Percentiles rank a stretch among this genome's conserved stretches.
These are phyloP conservation scores for Periconia sp. DNA, from an alignment of 2,329 filamentous ascomycete genomes.

Conservation along the genomic window DNA sequence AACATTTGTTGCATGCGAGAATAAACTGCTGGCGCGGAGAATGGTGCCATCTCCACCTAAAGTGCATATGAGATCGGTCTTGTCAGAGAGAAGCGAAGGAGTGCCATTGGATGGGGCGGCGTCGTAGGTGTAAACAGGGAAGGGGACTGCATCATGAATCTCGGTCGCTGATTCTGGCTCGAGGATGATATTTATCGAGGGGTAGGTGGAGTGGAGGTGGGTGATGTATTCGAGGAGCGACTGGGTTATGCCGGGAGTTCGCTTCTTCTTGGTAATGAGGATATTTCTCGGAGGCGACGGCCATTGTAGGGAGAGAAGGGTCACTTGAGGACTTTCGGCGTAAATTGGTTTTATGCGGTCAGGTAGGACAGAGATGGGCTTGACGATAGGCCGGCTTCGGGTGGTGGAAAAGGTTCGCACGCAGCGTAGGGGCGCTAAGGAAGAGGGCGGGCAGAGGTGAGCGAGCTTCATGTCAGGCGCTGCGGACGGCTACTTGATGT, in stretches of 20 bases:
- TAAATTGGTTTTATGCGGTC: slow-evolving; percentile 37
- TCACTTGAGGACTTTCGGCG: slow-evolving; percentile 58
- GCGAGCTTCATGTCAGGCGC: slow-evolving; percentile 19
- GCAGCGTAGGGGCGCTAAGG: slow-evolving; percentile 13
- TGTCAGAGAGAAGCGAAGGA: slow-evolving; percentile 60
- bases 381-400: slow-evolving; percentile 21
- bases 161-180: slow-evolving; percentile 73
- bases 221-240: slow-evolving; percentile 61
- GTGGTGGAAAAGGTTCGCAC: slow-evolving; percentile 32
- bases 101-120: slow-evolving; percentile 36
- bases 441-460: slow-evolving; percentile 28
- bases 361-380: slow-evolving; percentile 36
- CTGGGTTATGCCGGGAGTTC: slow-evolving; percentile 56
- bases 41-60: slow-evolving; percentile 94
- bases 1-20: slow-evolving; percentile 77
- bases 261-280: slow-evolving; percentile 68
- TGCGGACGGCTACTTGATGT: neutral
- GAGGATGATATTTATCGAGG: slow-evolving; percentile 77
- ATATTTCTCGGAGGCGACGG: slow-evolving; percentile 68
- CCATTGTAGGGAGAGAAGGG: slow-evolving; percentile 68
- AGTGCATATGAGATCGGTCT: slow-evolving; percentile 86
- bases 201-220: slow-evolving; percentile 79
- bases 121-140: slow-evolving; percentile 58
- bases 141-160: slow-evolving; percentile 69
- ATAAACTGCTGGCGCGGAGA: slow-evolving; percentile 80